Evolutionary conservation across 1,284 basidiomycete genomes (phyloP).

Genomic region (Boletus semigastroideus): DNA sequence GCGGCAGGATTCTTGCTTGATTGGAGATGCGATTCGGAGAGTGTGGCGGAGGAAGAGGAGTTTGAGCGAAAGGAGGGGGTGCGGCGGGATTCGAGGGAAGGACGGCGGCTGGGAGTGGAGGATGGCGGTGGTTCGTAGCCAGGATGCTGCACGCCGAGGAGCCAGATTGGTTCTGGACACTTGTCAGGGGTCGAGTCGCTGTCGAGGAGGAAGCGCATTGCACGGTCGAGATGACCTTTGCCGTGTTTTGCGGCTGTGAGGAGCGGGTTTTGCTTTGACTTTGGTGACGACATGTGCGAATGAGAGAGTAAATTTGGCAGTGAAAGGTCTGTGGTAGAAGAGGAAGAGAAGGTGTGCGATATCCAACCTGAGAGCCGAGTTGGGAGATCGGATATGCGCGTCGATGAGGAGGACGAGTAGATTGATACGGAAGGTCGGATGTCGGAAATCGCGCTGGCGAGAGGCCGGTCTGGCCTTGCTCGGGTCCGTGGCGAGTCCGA

Average conservation of each 20-base stretch:
- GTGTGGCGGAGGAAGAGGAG: constrained; percentile 43
- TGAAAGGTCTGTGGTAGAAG: constrained; percentile 67
- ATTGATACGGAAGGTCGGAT: constrained; percentile 37
- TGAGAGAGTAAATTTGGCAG: constrained; percentile 60
- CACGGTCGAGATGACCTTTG: constrained; percentile 74
- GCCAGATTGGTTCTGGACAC: constrained; percentile 79
- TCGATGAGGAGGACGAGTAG: constrained; percentile 29
- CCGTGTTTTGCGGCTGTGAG: constrained; percentile 69
- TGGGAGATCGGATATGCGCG: constrained; percentile 49
- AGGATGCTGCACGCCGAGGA: constrained; percentile 77
- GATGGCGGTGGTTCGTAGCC: constrained; percentile 62
- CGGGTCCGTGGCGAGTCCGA: constrained; percentile 42
- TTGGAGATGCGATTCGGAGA: constrained; percentile 38
- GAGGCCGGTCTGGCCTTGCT: constrained; percentile 47
- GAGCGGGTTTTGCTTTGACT: constrained; percentile 49
- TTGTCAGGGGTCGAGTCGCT: constrained; percentile 80
- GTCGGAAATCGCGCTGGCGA: constrained; percentile 41
- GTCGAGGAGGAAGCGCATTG: constrained; percentile 81
- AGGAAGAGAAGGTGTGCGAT: constrained; percentile 68
- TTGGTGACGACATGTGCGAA: constrained; percentile 42
- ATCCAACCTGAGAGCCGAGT: constrained; percentile 76
- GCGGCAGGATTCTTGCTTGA: constrained; percentile 45
- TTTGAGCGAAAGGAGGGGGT: constrained; percentile 49
- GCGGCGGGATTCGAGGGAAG: constrained; percentile 35
- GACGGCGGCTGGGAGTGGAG: constrained; percentile 28